Conservation (phyloP, 352 stramenopile species). For the Globisporangium yorkense region DNA sequence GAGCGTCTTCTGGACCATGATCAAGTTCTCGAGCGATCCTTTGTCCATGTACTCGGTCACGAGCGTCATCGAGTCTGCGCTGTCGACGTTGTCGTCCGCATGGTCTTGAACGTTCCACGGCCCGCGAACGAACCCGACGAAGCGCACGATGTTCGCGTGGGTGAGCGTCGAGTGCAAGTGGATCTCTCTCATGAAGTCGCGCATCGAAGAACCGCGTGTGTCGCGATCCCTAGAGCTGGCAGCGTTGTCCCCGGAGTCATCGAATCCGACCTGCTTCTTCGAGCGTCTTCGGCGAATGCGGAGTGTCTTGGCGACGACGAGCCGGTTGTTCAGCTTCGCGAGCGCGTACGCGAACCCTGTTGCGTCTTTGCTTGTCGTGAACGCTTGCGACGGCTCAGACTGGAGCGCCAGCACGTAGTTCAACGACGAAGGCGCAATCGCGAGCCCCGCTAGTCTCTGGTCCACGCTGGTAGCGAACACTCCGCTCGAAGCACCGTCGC, state of each 20-base stretch:
- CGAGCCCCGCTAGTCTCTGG: conserved; percentile 1
- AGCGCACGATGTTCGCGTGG: conserved; percentile 61
- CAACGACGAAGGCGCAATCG: not conserved
- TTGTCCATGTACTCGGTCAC: conserved; percentile 35
- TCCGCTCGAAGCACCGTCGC: not conserved
- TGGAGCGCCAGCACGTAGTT: not conserved
- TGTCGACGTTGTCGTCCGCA: not conserved
- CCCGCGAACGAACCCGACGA: conserved; percentile 35
- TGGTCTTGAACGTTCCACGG: not conserved
- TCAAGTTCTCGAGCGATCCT: conserved; percentile 31
- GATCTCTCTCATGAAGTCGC: conserved; percentile 27
- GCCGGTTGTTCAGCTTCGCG: conserved; percentile 5
- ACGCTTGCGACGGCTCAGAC: too few species aligned
- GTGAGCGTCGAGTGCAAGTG: conserved; percentile 48
- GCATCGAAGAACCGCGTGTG: not conserved
- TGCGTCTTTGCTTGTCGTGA: not conserved
- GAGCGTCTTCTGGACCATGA: conserved; percentile 22
- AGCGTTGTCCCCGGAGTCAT: too few species aligned
- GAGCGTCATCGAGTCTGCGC: conserved; percentile 17
- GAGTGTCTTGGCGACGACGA: conserved; percentile 7
- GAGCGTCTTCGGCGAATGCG: not conserved
- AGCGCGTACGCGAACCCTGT: conserved; percentile 4
- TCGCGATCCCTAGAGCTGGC: not conserved
- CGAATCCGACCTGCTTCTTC: conserved; percentile 1
- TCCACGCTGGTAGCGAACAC: not conserved